These are phyloP conservation scores for Pythium coloratum DNA, from an alignment of 352 stramenopile species.

Conservation along the genomic window DNA sequence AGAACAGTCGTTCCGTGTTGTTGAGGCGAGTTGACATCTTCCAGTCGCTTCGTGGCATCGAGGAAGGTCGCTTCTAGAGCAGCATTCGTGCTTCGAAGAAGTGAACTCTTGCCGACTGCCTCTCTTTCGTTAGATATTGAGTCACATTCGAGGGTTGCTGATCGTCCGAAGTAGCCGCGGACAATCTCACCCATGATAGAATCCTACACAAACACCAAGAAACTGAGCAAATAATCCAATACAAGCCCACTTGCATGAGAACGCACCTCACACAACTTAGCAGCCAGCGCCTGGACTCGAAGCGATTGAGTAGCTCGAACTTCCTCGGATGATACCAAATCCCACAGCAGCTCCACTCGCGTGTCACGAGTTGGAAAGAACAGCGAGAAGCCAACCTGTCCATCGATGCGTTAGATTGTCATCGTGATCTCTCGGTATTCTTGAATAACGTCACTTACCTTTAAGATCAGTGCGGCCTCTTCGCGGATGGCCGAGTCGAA, in stretches of 20 bases:
- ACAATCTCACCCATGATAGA: background rate
- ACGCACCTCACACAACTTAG: background rate
- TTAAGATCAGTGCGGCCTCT: conserved; percentile 3
- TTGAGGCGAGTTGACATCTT: background rate
- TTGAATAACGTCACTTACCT: background rate
- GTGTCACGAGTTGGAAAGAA: background rate
- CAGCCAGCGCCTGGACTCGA: background rate
- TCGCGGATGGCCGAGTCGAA: background rate
- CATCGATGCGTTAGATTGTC: background rate
- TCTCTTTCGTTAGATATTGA: background rate
- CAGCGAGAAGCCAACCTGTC: background rate
- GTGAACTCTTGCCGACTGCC: background rate
- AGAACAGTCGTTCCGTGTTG: background rate
- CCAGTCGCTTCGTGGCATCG: background rate
- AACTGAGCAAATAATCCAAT: background rate
- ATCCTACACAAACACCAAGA: background rate
- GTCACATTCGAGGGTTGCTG: conserved; percentile 3
- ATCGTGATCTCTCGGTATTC: background rate
- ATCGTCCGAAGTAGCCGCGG: background rate
- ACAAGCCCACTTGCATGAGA: background rate
- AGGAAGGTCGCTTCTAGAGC: background rate
- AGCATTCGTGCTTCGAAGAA: background rate
- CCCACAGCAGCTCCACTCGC: background rate
- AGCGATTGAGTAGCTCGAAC: background rate
- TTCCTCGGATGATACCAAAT: background rate